A percentile compares a stretch with the other conserved stretches of the same genome.
Evolutionary conservation across 1,284 basidiomycete species (phyloP).

Genomic region (Vanrija sp.): DNA sequence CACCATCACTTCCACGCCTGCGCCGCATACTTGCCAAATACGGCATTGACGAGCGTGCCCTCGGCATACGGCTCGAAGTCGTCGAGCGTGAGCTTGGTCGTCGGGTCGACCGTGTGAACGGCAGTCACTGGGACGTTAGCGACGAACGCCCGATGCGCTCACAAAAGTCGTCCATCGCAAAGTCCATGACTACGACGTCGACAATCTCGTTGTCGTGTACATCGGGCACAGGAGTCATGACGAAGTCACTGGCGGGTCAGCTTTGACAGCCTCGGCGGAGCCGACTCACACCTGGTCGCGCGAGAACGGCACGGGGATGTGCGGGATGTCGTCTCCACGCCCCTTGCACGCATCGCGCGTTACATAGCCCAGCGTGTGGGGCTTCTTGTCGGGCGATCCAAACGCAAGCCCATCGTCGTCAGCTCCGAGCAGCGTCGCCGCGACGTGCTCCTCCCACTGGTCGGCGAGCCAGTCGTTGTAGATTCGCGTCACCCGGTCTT

Average conservation of each 20-base stretch:
- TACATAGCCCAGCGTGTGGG: conserved; percentile 41
- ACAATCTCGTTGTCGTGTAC: conserved; percentile 34
- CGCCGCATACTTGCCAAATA: conserved; percentile 44
- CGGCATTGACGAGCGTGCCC: conserved; percentile 33
- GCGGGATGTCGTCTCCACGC: conserved; percentile 46
- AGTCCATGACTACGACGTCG: conserved; percentile 47
- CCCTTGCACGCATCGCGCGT: conserved; percentile 43
- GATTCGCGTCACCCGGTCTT: conserved; percentile 17
- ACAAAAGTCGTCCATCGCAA: conserved; percentile 46
- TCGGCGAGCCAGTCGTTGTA: conserved; percentile 27
- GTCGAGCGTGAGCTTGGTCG: conserved; percentile 19
- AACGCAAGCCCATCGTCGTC: not conserved
- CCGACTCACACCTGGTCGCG: conserved; percentile 12
- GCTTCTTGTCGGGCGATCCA: conserved; percentile 12
- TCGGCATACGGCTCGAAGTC: conserved; percentile 42
- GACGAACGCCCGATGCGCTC: conserved; percentile 7
- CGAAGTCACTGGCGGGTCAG: conserved; percentile 34
- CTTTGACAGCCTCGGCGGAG: not conserved
- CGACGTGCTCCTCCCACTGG: conserved; percentile 27
- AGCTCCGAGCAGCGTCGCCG: conserved; percentile 1
- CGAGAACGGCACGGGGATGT: conserved; percentile 34
- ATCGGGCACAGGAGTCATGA: conserved; percentile 37
- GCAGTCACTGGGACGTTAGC: conserved; percentile 28
- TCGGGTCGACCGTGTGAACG: conserved; percentile 37
- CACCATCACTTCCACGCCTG: conserved; percentile 22